Evolutionary conservation across 129 eudicot genomes (phyloP).

Genomic region (Lactuca sativa): DNA sequence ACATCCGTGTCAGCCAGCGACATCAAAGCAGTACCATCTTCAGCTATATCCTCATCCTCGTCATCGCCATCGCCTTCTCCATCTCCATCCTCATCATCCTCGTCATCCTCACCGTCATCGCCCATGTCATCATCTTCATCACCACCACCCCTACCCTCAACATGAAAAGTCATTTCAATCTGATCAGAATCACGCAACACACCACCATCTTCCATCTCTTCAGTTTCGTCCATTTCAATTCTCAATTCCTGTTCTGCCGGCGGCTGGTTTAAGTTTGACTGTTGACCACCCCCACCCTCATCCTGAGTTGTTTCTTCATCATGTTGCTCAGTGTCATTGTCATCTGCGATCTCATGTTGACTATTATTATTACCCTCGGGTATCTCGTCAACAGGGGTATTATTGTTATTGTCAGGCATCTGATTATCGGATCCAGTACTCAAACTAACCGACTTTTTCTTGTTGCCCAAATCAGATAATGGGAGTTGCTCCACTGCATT

Average conservation of each 20-base stretch:
- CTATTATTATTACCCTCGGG: constrained; percentile 36
- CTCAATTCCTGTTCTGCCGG: constrained; percentile 67
- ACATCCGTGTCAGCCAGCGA: constrained; percentile 94
- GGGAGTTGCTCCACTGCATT: constrained; percentile 82
- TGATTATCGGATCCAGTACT: constrained; percentile 52
- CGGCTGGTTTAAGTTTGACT: constrained; percentile 39
- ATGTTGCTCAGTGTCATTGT: constrained; percentile 46
- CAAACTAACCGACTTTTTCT: constrained; percentile 56
- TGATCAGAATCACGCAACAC: constrained; percentile 54
- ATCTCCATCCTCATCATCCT: constrained; percentile 81
- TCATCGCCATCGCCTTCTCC: constrained; percentile 56
- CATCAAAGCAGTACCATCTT: constrained; percentile 86
- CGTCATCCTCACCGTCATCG: constrained; percentile 86
- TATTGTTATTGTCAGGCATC: constrained; percentile 1
- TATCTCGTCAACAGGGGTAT: constrained; percentile 37
- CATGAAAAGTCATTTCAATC: constrained; percentile 78
- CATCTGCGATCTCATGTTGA: constrained; percentile 41
- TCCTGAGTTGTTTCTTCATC: constrained; percentile 39
- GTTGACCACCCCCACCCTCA: constrained; percentile 44
- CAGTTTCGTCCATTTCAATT: constrained; percentile 61
- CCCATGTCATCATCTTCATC: constrained; percentile 98
- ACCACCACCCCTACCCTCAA: constrained; percentile 71
- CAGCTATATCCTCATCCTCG: constrained; percentile 90
- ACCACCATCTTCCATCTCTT: constrained; percentile 72
- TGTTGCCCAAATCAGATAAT: constrained; percentile 58